Percentiles rank a stretch among this genome's conserved stretches.
These are phyloP conservation scores for Arachnomyces sp. DNA, from an alignment of 2,329 filamentous ascomycete species.

Conservation along the genomic window DNA sequence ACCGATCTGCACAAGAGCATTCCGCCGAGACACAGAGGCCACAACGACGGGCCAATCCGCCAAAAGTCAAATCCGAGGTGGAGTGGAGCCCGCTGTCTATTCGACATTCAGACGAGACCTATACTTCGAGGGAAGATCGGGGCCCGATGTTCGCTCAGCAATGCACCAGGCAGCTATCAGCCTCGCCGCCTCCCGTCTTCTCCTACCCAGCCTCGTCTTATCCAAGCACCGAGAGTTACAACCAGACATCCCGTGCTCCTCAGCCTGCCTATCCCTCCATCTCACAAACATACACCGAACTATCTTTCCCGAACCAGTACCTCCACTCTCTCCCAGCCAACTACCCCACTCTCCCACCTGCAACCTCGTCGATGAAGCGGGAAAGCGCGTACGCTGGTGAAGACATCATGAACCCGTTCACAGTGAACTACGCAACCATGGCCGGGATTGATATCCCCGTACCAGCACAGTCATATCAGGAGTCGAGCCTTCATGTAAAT, in stretches of 20 bases:
- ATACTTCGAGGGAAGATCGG: constrained; percentile 38
- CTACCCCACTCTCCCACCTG: constrained; percentile 34
- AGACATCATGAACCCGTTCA: constrained; percentile 50
- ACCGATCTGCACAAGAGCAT: constrained; percentile 21
- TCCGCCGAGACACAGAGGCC: constrained; percentile 20
- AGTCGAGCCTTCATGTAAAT: constrained; percentile 38
- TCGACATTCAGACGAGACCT: constrained; percentile 27
- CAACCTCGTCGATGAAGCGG: constrained; percentile 38
- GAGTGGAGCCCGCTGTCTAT: constrained; percentile 19
- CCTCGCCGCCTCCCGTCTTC: constrained; percentile 49
- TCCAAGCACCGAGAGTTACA: constrained; percentile 37
- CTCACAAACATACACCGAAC: constrained; percentile 24
- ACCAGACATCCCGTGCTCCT: constrained; percentile 25
- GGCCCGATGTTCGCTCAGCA: constrained; percentile 48
- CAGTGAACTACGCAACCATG: constrained; percentile 53
- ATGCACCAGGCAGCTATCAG: constrained; percentile 51
- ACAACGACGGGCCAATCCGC: constrained; percentile 11
- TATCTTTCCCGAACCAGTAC: constrained; percentile 32
- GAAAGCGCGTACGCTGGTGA: constrained; percentile 46
- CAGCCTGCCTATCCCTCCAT: constrained; percentile 27
- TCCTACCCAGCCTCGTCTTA: constrained; percentile 39
- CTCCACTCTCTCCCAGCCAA: constrained; percentile 28
- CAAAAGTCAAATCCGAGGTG: constrained; percentile 21
- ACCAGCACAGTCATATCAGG: constrained; percentile 25
- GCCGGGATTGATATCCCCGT: constrained; percentile 46